phyloP scores from a whole-genome alignment of 129 eudicot species.

The Centrapalus pauciflorus region DNA sequence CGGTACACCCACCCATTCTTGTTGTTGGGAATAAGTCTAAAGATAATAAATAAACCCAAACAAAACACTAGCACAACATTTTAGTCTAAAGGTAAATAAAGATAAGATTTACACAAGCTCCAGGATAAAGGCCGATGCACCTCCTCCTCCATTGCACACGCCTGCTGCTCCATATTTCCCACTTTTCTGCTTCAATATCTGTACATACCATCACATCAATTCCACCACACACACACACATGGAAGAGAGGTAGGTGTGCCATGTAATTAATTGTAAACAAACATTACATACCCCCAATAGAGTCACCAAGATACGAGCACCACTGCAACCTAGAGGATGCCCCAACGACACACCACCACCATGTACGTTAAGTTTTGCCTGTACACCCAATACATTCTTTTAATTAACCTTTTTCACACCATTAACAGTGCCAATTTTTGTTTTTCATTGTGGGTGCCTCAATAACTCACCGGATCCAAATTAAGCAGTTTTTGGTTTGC shows the following conservation, averaged over 20 bases:
- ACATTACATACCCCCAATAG: constrained; percentile 83
- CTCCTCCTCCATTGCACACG: constrained; percentile 98
- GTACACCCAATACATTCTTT: constrained; percentile 14
- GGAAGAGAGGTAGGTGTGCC: no score
- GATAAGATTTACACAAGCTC: constrained; percentile 53
- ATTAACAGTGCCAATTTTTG: not conserved
- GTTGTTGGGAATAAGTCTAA: not conserved
- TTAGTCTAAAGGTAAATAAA: not conserved
- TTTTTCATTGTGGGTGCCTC: not conserved
- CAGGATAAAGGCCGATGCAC: constrained; percentile 84
- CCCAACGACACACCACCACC: constrained; percentile 95
- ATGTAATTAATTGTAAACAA: not conserved
- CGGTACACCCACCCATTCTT: constrained; percentile 9
- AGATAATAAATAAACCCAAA: not conserved
- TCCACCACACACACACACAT: not conserved
- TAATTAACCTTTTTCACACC: no score
- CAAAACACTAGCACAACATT: constrained; percentile 18
- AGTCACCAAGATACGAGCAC: constrained; percentile 81
- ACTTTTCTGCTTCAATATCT: constrained; percentile 74
- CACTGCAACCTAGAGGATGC: constrained; percentile 98
- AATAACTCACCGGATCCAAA: constrained; percentile 58
- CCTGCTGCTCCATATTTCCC: constrained; percentile 87
- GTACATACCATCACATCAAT: not conserved
- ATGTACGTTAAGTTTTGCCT: constrained; percentile 81
- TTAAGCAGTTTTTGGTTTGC: constrained; percentile 79